Percentiles rank a stretch among this genome's conserved stretches.
Conservation (phyloP, 495 filamentous ascomycete species). For the Tuber indicum region DNA sequence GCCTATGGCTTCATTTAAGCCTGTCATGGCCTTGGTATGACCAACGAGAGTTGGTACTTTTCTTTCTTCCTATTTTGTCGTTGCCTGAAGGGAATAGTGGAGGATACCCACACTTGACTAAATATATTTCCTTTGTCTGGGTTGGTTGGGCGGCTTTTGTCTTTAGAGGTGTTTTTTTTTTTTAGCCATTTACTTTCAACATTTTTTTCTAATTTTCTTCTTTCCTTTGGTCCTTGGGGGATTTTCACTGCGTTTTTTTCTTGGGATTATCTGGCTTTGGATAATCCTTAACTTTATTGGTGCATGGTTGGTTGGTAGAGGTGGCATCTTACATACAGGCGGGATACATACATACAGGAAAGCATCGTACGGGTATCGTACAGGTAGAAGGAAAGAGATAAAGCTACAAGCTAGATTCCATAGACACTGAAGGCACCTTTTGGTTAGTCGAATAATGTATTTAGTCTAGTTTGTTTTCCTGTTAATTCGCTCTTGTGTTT, state of each 20-base stretch:
- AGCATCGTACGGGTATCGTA: neutral
- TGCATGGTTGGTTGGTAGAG: neutral
- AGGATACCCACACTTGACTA: neutral
- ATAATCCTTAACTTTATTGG: neutral
- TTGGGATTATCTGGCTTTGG: neutral
- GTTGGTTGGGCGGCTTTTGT: slow-evolving; percentile 1
- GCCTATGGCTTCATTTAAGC: neutral
- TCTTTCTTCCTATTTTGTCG: neutral
- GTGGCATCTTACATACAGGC: neutral
- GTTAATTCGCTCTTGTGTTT: neutral
- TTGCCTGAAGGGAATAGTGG: slow-evolving; percentile 1
- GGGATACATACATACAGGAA: neutral
- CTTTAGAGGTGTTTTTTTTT: neutral
- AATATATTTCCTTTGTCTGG: slow-evolving; percentile 2
- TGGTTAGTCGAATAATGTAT: neutral
- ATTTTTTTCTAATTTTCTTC: neutral
- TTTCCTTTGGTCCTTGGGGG: neutral
- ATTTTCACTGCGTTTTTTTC: neutral
- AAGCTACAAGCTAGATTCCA: neutral
- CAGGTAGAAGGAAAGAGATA: neutral
- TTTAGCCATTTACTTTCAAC: neutral
- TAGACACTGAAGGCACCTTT: neutral
- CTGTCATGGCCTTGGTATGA: neutral
- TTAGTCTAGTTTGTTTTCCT: neutral
- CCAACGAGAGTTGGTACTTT: neutral